Evolutionary conservation across 2,329 filamentous ascomycete genomes (phyloP).

Genomic region (Xylariaceae sp.): DNA sequence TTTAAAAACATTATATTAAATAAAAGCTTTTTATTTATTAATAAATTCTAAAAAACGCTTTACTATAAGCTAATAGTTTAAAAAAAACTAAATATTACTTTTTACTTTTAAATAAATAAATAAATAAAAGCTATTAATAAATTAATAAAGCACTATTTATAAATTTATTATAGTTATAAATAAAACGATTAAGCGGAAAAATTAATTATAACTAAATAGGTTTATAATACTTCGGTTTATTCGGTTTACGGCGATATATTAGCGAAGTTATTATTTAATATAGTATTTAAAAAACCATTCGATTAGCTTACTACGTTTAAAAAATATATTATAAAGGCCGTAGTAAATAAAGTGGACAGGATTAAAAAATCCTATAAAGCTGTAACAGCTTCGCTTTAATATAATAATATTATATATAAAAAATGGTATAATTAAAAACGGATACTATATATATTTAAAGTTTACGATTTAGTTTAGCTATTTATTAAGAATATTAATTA

Average conservation of each 20-base stretch:
- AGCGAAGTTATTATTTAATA: background rate
- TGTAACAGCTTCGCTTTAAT: background rate
- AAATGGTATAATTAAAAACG: background rate
- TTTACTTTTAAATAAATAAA: slow-evolving; percentile 1
- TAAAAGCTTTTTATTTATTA: background rate
- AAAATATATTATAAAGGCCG: background rate
- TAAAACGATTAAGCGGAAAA: too few species aligned
- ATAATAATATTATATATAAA: background rate
- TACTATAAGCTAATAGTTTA: background rate
- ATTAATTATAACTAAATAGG: too few species aligned
- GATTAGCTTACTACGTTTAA: background rate
- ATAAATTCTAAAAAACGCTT: background rate
- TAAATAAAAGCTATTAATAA: background rate
- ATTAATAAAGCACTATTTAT: background rate
- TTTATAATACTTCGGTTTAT: background rate
- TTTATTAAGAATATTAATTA: background rate
- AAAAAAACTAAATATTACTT: background rate
- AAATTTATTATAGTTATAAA: background rate
- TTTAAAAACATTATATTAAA: background rate
- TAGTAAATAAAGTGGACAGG: background rate
- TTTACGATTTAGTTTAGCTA: background rate
- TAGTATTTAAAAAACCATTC: background rate
- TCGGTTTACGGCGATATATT: background rate
- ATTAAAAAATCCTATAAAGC: background rate
- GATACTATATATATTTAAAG: background rate